Conservation (phyloP, 805 yeast genomes). For the Yarrowia sp. region DNA sequence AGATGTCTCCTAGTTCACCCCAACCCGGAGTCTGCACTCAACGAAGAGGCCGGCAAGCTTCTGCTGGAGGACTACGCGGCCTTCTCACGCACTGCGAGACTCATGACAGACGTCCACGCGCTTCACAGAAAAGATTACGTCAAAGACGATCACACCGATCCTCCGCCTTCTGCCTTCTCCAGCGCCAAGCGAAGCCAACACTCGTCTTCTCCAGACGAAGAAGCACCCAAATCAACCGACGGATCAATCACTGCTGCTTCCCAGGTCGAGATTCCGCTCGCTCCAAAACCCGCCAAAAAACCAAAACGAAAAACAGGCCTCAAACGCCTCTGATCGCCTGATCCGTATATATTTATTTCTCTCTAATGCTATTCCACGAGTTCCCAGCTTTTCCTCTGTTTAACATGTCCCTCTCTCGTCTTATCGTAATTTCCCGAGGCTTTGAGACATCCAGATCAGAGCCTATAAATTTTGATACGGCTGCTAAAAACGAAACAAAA, state of each 20-base stretch:
- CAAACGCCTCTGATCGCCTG: neutral
- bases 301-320: slow-evolving; percentile 13
- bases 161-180: neutral
- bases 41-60: slow-evolving; percentile 38
- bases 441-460: too few relatives aligned
- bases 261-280: neutral
- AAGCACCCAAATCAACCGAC: neutral
- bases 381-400: too few relatives aligned
- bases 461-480: too few relatives aligned
- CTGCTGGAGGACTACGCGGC: slow-evolving; percentile 35
- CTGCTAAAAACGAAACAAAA: too few relatives aligned
- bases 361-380: neutral
- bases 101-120: slow-evolving; percentile 38
- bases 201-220: neutral
- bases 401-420: too few relatives aligned
- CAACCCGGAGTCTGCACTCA: slow-evolving; percentile 38
- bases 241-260: neutral
- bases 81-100: slow-evolving; percentile 34
- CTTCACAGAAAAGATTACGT: slow-evolving; percentile 27
- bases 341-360: neutral
- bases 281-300: slow-evolving; percentile 2
- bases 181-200: neutral
- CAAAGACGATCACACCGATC: neutral
- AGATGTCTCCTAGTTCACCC: slow-evolving; percentile 38
- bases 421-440: too few relatives aligned